Evolutionary conservation across 202 grass and related monocot species (phyloP).

Genomic region (Panicum hallii): DNA sequence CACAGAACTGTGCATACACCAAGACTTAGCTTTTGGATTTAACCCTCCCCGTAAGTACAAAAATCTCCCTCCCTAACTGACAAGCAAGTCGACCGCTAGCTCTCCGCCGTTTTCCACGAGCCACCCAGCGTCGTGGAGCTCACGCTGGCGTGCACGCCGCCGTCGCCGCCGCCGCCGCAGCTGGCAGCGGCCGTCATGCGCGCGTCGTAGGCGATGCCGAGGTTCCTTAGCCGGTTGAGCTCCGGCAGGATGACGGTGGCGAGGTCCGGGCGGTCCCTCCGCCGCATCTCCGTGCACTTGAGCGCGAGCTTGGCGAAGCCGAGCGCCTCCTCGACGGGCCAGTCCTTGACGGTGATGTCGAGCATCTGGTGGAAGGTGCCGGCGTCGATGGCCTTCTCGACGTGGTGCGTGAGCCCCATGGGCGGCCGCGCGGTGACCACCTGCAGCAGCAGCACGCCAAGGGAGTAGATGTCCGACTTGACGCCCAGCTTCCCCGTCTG

Average conservation of each 20-base stretch:
- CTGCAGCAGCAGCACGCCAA: slow-evolving; percentile 94
- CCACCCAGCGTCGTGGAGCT: slow-evolving; percentile 31
- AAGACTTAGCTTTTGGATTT: not conserved
- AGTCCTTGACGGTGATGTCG: slow-evolving; percentile 74
- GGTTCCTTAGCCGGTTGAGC: slow-evolving; percentile 90
- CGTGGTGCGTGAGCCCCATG: slow-evolving; percentile 92
- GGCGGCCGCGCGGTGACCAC: slow-evolving; percentile 72
- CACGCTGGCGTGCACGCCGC: not conserved
- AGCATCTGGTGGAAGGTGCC: slow-evolving; percentile 77
- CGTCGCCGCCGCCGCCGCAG: not conserved
- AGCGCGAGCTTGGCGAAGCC: slow-evolving; percentile 77
- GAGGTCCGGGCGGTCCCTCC: slow-evolving; percentile 79
- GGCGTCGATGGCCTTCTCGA: slow-evolving; percentile 81
- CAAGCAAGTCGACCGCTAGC: slow-evolving; percentile 35
- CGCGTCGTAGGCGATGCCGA: slow-evolving; percentile 64
- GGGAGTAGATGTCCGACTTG: slow-evolving; percentile 97
- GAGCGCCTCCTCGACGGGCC: slow-evolving; percentile 83
- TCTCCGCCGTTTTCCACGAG: slow-evolving; percentile 53
- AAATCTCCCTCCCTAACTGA: no score
- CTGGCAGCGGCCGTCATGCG: not conserved
- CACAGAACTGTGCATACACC: slow-evolving; percentile 14
- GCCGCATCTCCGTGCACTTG: slow-evolving; percentile 82
- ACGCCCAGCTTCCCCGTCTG: slow-evolving; percentile 86
- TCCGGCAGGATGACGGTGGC: slow-evolving; percentile 81
- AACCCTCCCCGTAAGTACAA: no score